phyloP scores from a whole-genome alignment of 768 basidiomycete genomes.

The Tubosaeta sp. region DNA sequence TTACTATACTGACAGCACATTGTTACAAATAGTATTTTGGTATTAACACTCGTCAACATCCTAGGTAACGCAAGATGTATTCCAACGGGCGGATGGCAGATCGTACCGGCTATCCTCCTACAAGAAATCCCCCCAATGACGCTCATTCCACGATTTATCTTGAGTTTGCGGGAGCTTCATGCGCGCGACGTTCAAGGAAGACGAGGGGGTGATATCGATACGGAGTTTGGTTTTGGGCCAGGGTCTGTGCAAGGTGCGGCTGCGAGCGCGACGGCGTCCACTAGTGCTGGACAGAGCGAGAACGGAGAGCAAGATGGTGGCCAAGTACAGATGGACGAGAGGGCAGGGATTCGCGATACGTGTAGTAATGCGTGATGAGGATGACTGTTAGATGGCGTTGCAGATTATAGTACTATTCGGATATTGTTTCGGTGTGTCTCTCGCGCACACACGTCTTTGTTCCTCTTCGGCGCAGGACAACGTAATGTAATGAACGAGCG shows the following conservation, averaged over 20 bases:
- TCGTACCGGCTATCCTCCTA: neutral
- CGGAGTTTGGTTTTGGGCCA: neutral
- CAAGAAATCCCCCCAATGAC: neutral
- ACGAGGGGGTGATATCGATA: neutral
- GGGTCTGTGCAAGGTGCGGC: neutral
- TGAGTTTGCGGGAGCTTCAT: neutral
- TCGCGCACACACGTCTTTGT: too few species aligned
- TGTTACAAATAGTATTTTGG: neutral
- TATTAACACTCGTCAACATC: neutral
- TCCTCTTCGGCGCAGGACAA: too few species aligned
- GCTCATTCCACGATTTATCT: neutral
- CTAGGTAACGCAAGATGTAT: neutral
- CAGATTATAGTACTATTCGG: too few species aligned
- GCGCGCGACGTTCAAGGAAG: neutral
- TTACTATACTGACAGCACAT: neutral
- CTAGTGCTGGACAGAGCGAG: neutral
- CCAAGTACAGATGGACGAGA: neutral
- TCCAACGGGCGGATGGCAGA: neutral
- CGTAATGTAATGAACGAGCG: too few species aligned
- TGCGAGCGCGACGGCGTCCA: neutral
- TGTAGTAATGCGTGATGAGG: neutral
- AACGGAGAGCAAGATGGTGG: neutral
- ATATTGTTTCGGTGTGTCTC: too few species aligned
- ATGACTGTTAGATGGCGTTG: neutral
- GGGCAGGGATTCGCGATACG: neutral